Percentiles rank a stretch among this genome's conserved stretches.
Conservation (phyloP, 2,329 filamentous ascomycete genomes). For the Sordariomycetes sp. region DNA sequence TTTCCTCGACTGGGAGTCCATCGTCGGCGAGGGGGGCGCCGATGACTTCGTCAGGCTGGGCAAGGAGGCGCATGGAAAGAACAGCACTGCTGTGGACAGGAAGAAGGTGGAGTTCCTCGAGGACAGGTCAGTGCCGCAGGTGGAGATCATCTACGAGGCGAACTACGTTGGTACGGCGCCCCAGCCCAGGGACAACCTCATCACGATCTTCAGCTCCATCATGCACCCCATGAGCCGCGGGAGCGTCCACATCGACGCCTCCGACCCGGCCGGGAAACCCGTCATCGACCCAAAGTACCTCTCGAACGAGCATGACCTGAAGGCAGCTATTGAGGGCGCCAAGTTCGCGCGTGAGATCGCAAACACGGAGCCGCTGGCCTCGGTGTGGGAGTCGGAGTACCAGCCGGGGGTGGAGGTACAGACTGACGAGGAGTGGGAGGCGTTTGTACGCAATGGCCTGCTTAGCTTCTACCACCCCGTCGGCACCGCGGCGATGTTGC, state of each 20-base stretch:
- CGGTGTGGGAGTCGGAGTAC: conserved; percentile 20
- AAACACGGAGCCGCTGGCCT: conserved; percentile 17
- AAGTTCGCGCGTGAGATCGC: conserved; percentile 22
- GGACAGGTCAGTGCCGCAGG: conserved; percentile 13
- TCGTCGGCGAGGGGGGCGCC: conserved; percentile 18
- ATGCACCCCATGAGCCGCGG: conserved; percentile 53
- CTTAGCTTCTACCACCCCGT: conserved; percentile 29
- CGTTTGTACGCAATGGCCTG: conserved; percentile 21
- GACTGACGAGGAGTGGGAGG: conserved; percentile 20
- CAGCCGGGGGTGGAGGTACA: conserved; percentile 21
- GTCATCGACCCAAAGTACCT: conserved; percentile 14
- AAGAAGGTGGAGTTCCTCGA: conserved; percentile 28
- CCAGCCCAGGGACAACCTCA: conserved; percentile 16
- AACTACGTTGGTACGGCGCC: conserved; percentile 15
- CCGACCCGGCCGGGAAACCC: conserved; percentile 22
- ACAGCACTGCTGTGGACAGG: conserved; percentile 19
- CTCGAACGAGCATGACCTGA: not conserved
- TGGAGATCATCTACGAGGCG: conserved; percentile 18
- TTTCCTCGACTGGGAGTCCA: conserved; percentile 29
- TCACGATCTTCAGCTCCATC: conserved; percentile 43
- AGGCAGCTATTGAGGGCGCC: conserved; percentile 17
- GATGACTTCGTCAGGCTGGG: conserved; percentile 18
- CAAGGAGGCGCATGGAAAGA: conserved; percentile 15
- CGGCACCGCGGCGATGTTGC: conserved; percentile 36
- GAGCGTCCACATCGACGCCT: conserved; percentile 40